phyloP scores from a whole-genome alignment of 345 rosid genomes.

The Erucastrum elatum region DNA sequence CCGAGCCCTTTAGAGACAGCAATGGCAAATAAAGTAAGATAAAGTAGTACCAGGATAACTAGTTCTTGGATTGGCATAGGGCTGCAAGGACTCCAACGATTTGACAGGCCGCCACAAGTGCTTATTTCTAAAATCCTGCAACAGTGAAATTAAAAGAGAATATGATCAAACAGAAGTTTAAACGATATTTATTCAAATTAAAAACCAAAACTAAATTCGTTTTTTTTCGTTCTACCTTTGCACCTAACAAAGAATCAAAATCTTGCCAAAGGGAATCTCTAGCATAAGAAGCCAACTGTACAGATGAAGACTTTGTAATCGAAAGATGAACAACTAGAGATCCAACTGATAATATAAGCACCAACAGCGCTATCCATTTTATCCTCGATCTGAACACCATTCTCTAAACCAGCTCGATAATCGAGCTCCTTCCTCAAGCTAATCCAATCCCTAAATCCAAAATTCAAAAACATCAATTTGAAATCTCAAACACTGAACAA shows the following conservation, averaged over 20 bases:
- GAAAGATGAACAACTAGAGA: conserved; percentile 83
- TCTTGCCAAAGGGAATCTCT: conserved; percentile 53
- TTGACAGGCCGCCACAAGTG: conserved; percentile 82
- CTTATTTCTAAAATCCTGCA: conserved; percentile 58
- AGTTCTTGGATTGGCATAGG: conserved; percentile 88
- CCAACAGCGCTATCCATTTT: conserved; percentile 83
- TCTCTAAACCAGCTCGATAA: conserved; percentile 39
- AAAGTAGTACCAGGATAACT: conserved; percentile 75
- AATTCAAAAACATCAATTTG: background rate
- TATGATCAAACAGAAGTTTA: background rate
- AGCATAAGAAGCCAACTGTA: conserved; percentile 55
- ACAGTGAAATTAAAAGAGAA: conserved; percentile 11
- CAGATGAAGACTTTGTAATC: conserved; percentile 70
- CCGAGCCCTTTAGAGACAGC: background rate
- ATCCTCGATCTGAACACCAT: conserved; percentile 87
- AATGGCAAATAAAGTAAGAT: background rate
- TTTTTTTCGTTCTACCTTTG: conserved; percentile 43
- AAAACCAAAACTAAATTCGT: background rate
- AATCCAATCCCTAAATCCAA: conserved; percentile 15
- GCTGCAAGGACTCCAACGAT: conserved; percentile 73
- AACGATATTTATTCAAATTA: background rate
- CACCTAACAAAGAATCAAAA: conserved; percentile 46
- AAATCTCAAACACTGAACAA: too few species aligned
- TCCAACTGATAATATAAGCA: conserved; percentile 67
- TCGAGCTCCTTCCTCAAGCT: conserved; percentile 26